Percentiles rank a stretch among this genome's conserved stretches.
Conservation (phyloP, 495 filamentous ascomycete genomes). For the Neurospora sp. region DNA sequence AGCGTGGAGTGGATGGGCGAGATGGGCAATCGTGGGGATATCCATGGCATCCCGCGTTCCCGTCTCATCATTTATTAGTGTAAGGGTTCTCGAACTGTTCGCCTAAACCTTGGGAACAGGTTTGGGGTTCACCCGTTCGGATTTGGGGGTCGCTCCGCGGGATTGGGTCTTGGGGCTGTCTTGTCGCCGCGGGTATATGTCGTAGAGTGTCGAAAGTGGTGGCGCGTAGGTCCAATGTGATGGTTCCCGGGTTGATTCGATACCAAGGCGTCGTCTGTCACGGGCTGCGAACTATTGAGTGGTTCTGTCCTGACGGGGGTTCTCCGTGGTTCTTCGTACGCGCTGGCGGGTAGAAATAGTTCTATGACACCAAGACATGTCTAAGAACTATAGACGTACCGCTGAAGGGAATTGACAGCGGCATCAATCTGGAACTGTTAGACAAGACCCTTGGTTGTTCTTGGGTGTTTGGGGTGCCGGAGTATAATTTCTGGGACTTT, state of each 20-base stretch:
- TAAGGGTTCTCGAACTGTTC: background rate
- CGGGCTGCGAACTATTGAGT: background rate
- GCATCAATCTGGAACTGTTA: background rate
- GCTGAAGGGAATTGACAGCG: background rate
- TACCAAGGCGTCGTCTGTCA: background rate
- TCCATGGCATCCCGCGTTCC: background rate
- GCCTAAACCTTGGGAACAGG: background rate
- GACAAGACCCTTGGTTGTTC: background rate
- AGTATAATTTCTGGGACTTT: background rate
- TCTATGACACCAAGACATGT: background rate
- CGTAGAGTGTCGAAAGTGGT: background rate
- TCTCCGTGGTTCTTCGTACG: background rate
- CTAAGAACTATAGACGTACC: background rate
- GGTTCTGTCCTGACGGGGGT: background rate
- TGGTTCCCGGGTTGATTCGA: background rate
- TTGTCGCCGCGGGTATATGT: background rate
- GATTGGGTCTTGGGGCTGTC: background rate
- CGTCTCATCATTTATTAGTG: background rate
- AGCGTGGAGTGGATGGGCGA: background rate
- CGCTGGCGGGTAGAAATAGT: background rate
- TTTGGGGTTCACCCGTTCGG: background rate
- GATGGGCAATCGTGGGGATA: background rate
- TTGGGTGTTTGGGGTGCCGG: background rate
- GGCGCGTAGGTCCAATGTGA: background rate
- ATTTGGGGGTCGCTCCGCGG: background rate